phyloP scores from a whole-genome alignment of 1,284 basidiomycete species.

The Apiotrichum gamsii region DNA sequence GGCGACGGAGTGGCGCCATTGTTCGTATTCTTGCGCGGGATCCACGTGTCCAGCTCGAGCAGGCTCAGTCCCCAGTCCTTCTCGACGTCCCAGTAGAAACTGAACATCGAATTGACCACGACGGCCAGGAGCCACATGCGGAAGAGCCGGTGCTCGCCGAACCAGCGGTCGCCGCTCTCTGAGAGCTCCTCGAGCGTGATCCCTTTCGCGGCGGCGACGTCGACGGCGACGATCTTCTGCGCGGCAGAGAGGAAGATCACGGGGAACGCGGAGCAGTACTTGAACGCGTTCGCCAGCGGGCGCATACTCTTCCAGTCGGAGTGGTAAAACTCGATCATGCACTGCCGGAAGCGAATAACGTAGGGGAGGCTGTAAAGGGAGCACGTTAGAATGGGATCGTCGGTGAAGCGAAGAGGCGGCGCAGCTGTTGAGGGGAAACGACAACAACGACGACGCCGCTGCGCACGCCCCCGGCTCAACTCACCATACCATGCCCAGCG shows the following conservation, averaged over 20 bases:
- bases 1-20: background rate
- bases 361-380: slow-evolving; percentile 68
- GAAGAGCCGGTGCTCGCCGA: slow-evolving; percentile 70
- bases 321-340: slow-evolving; percentile 74
- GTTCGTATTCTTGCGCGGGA: background rate
- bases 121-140: slow-evolving; percentile 81
- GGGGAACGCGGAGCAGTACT: slow-evolving; percentile 97
- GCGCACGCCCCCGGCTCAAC: too few species aligned
- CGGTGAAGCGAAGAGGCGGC: background rate
- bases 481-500: slow-evolving; percentile 81
- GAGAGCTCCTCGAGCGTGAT: slow-evolving; percentile 42
- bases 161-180: slow-evolving; percentile 55
- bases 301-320: slow-evolving; percentile 61
- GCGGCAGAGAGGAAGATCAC: slow-evolving; percentile 90
- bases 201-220: slow-evolving; percentile 54
- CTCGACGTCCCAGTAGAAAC: slow-evolving; percentile 98
- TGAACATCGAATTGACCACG: slow-evolving; percentile 83
- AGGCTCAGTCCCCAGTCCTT: slow-evolving; percentile 95
- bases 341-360: slow-evolving; percentile 84
- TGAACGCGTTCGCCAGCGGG: slow-evolving; percentile 87
- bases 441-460: too few species aligned
- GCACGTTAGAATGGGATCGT: background rate
- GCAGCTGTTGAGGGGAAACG: too few species aligned
- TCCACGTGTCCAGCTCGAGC: slow-evolving; percentile 53
- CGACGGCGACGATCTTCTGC: slow-evolving; percentile 62